Evolutionary conservation across 345 rosid genomes (phyloP).

Genomic region (Balakata baccata): DNA sequence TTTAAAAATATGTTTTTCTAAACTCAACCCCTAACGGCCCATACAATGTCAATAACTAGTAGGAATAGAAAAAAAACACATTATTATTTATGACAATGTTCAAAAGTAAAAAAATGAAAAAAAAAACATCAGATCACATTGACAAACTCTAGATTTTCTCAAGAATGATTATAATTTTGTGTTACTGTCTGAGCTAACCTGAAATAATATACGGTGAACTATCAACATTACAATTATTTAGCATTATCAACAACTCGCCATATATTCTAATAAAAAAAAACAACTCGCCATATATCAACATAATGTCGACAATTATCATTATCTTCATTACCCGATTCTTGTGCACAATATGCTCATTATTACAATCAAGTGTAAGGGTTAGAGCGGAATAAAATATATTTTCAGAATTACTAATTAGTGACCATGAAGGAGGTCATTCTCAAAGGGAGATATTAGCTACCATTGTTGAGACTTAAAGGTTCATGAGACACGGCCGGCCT

Average conservation of each 20-base stretch:
- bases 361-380: slow-evolving; percentile 4
- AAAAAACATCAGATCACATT: neutral
- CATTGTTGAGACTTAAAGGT: neutral
- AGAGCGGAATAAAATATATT: slow-evolving; percentile 1
- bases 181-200: slow-evolving; percentile 4
- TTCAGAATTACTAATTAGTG: slow-evolving; percentile 10
- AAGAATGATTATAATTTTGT: no score
- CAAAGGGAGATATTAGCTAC: slow-evolving; percentile 10
- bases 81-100: no score
- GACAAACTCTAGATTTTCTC: neutral
- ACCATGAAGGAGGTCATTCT: slow-evolving; percentile 9
- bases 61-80: neutral
- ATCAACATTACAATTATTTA: slow-evolving; percentile 3
- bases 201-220: neutral
- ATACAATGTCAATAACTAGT: no score
- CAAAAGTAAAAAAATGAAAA: no score
- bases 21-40: no score
- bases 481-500: slow-evolving; percentile 43
- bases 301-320: neutral
- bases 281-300: no score
- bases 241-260: no score
- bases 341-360: slow-evolving; percentile 12
- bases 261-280: no score
- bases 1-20: no score
- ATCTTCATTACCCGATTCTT: slow-evolving; percentile 7